phyloP scores from a whole-genome alignment of 331 rosid species.

The Quercus lobata region DNA sequence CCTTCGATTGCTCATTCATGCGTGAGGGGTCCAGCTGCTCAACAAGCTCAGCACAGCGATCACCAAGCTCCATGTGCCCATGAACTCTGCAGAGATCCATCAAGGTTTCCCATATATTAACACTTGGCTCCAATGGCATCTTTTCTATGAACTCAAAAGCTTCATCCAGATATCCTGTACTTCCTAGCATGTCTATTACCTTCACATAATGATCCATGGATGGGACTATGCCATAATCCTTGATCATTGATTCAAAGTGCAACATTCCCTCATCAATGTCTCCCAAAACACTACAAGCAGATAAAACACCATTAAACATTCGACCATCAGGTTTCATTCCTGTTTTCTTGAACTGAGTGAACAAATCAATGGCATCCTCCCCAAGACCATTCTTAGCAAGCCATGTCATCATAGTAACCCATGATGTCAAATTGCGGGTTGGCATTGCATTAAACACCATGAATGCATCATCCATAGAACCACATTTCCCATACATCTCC shows the following conservation, averaged over 20 bases:
- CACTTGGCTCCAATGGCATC: too few relatives aligned
- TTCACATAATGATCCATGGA: too few relatives aligned
- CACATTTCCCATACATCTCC: slow-evolving; percentile 23
- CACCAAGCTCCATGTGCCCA: too few relatives aligned
- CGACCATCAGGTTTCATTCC: slow-evolving; percentile 62
- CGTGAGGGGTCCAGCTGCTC: too few relatives aligned
- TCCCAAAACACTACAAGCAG: slow-evolving; percentile 51
- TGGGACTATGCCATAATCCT: slow-evolving; percentile 20
- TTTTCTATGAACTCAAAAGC: too few relatives aligned
- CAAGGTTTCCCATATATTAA: too few relatives aligned
- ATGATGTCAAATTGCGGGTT: slow-evolving; percentile 55
- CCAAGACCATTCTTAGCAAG: slow-evolving; percentile 59
- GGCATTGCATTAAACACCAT: slow-evolving; percentile 48
- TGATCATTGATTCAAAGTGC: slow-evolving; percentile 59
- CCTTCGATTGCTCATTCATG: too few relatives aligned
- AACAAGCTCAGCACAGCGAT: too few relatives aligned
- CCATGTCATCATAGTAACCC: slow-evolving; percentile 69
- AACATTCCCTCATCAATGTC: slow-evolving; percentile 58
- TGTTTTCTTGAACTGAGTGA: slow-evolving; percentile 48
- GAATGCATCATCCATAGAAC: slow-evolving; percentile 55
- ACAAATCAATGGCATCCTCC: slow-evolving; percentile 66
- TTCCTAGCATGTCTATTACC: too few relatives aligned
- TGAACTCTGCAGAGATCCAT: too few relatives aligned
- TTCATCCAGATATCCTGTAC: too few relatives aligned
- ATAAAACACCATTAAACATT: slow-evolving; percentile 55